These are phyloP conservation scores for Chenopodium berlandieri DNA, from an alignment of 148 eudicot species.

Conservation along the genomic window DNA sequence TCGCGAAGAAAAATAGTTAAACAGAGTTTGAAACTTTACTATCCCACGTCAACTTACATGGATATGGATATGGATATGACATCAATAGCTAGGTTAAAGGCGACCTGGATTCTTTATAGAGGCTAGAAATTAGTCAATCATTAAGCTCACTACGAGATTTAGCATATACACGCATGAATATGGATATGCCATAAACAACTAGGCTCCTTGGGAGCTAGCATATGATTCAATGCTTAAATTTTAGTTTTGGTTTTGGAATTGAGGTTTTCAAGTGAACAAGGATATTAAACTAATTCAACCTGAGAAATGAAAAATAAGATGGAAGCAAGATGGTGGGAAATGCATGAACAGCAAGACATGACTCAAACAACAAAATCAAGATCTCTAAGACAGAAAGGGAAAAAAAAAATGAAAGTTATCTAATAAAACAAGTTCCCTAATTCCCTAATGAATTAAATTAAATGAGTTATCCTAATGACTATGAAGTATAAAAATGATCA, in stretches of 20 bases:
- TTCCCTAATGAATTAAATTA: background rate
- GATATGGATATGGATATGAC: no score
- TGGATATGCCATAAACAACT: background rate
- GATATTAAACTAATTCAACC: background rate
- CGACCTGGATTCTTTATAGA: background rate
- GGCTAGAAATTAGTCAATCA: background rate
- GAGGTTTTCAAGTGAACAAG: background rate
- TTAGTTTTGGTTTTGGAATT: background rate
- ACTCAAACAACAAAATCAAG: background rate
- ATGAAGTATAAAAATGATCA: no score
- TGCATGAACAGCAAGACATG: background rate
- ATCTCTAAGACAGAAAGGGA: no score
- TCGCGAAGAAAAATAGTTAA: no score
- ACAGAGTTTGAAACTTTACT: no score
- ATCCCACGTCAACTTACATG: no score
- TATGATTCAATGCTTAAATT: background rate
- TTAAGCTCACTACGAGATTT: background rate
- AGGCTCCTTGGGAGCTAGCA: background rate
- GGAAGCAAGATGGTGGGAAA: background rate
- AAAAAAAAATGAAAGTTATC: no score
- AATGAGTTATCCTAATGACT: background rate
- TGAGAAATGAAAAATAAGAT: no score
- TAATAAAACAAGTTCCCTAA: no score
- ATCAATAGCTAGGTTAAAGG: background rate
- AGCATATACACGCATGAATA: background rate